phyloP scores from a whole-genome alignment of 2,329 filamentous ascomycete genomes.

The Xylariaceae sp. region DNA sequence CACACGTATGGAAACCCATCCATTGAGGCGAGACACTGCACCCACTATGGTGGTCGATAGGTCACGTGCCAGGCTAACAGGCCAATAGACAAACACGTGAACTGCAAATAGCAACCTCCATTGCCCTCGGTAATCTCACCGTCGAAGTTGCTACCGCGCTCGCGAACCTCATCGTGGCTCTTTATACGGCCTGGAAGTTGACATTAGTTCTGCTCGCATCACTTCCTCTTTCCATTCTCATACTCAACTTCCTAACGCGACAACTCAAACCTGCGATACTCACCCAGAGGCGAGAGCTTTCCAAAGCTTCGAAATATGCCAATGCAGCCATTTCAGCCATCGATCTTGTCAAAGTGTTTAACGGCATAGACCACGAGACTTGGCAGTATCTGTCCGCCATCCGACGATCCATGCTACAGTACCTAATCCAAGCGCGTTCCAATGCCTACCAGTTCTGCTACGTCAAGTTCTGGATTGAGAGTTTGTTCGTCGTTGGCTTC shows the following conservation, averaged over 20 bases:
- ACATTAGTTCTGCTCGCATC: conserved; percentile 75
- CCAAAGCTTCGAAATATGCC: conserved; percentile 67
- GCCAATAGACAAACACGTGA: conserved; percentile 72
- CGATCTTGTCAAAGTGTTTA: conserved; percentile 83
- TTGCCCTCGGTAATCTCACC: conserved; percentile 70
- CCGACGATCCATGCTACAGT: conserved; percentile 58
- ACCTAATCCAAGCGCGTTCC: conserved; percentile 64
- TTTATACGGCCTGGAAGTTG: conserved; percentile 80
- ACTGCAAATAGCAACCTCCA: conserved; percentile 75
- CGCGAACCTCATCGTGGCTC: conserved; percentile 66
- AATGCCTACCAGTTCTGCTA: conserved; percentile 72
- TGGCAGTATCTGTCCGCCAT: conserved; percentile 62
- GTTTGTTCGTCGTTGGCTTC: conserved; percentile 84
- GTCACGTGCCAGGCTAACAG: conserved; percentile 19
- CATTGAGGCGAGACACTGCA: not conserved
- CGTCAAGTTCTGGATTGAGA: conserved; percentile 70
- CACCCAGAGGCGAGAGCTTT: conserved; percentile 65
- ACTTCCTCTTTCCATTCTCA: conserved; percentile 62
- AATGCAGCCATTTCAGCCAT: conserved; percentile 71
- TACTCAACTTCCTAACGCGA: conserved; percentile 59
- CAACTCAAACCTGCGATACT: conserved; percentile 65
- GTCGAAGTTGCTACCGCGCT: conserved; percentile 63
- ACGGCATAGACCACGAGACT: conserved; percentile 68
- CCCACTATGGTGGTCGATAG: not conserved
- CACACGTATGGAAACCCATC: conserved; percentile 60